Evolutionary conservation across 2,329 filamentous ascomycete genomes (phyloP).

Genomic region (Chalaropsis ovoidea): DNA sequence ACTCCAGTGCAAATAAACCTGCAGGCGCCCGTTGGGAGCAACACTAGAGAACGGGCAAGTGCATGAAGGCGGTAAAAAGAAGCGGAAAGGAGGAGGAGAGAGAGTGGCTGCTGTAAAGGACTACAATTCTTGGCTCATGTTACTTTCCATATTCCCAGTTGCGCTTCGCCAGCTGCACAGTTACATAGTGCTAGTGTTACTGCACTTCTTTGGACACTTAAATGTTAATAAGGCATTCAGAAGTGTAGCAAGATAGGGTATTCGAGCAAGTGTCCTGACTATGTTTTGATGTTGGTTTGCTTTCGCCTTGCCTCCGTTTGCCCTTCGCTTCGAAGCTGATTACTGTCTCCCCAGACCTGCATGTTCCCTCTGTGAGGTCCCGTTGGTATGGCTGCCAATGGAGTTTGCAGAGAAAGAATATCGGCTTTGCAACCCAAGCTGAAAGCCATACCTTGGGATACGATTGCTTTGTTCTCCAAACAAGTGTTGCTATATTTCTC

Average conservation of each 20-base stretch:
- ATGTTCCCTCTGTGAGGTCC: background rate
- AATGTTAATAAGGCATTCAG: background rate
- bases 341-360: background rate
- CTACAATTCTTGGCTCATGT: too few species aligned
- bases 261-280: background rate
- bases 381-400: background rate
- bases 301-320: background rate
- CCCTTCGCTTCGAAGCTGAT: background rate
- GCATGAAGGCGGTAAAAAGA: conserved; percentile 1
- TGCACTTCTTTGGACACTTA: too few species aligned
- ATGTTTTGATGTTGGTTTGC: background rate
- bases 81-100: background rate
- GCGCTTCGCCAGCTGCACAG: too few species aligned
- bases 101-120: too few species aligned
- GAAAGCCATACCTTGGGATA: background rate
- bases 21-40: background rate
- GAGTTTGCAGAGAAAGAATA: background rate
- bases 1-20: background rate
- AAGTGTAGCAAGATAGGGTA: background rate
- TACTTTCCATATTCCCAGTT: too few species aligned
- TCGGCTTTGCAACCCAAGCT: background rate
- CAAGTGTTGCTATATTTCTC: background rate
- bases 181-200: too few species aligned
- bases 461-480: background rate
- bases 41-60: background rate